Base-by-base conservation (phyloP, 495 filamentous ascomycete genomes). In the Barbatosphaeria neglecta region DNA sequence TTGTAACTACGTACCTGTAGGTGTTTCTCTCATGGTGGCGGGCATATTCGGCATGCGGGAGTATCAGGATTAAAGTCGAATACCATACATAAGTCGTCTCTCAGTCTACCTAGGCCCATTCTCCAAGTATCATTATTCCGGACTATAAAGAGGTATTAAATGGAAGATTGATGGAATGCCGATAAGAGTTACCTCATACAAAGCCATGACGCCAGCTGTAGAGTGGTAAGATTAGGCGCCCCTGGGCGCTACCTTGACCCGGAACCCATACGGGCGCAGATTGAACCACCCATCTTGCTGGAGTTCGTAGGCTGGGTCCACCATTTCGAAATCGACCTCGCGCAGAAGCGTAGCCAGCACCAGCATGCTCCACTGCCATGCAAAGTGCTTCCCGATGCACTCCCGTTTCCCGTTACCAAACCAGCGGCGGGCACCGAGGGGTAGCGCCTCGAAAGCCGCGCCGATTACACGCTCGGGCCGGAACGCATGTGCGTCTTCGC, bases 351-450 rank as follows among this genome's bases (percentile, higher is more conserved):
- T 70, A 0, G 78, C 74, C 44, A 74, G 57, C 6, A 72, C 70
- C 1, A 82, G 58, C 38, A 78, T 56, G 8, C 65, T 63, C 53
- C 81, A 82, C 53, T 83, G 78, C 77, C 74, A 78, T 0, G 82
- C 81, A 63, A 82, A 83, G n/a, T 79, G 65, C 40, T 77, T 72
- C 15, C 81, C 82, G 43, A 85, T 81, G 48, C 82, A 86, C 42
- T 66, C 76, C 40, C 82, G 55, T 66, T 76, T 76, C 13, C 82
- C 83, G 48, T 84, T 85, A 2, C 83, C 83, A 45, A 83, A 87
- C 59, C 68, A 73, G 61, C 82, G 83, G 77, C 81, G 83, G 4
- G 77, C 76, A 17, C 72, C 75, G 15, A 61, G 57, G 7, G 77
- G 79, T 43, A 82, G 51, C 22, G 64, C 68, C 22, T 79, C 69